phyloP scores from a whole-genome alignment of 805 yeast genomes.

The Metschnikowia baotianmanensis region DNA sequence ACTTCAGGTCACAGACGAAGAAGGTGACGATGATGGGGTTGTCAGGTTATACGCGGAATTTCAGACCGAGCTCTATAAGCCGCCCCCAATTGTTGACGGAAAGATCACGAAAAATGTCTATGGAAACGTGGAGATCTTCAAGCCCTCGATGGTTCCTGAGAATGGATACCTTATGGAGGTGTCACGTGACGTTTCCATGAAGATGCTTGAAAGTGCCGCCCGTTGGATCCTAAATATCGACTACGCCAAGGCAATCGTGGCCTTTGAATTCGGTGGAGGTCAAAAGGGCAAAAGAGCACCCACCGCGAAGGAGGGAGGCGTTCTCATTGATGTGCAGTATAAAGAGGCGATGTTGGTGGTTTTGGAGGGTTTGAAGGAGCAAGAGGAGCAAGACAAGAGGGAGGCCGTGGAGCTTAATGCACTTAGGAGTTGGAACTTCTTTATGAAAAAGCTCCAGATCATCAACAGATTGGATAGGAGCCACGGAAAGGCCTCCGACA shows the following conservation, averaged over 20 bases:
- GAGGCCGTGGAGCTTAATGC: conserved; percentile 48
- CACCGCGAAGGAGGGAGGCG: conserved; percentile 69
- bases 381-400: conserved; percentile 46
- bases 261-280: conserved; percentile 63
- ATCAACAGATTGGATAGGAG: conserved; percentile 42
- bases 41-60: conserved; percentile 67
- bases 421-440: conserved; percentile 51
- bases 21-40: conserved; percentile 50
- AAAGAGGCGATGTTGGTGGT: conserved; percentile 58
- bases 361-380: conserved; percentile 46
- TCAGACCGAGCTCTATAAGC: conserved; percentile 70
- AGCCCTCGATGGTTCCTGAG: conserved; percentile 75
- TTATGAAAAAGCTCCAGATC: conserved; percentile 50
- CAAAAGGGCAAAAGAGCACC: conserved; percentile 38
- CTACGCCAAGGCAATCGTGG: conserved; percentile 83
- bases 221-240: conserved; percentile 59
- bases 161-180: conserved; percentile 61
- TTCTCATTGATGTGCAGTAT: conserved; percentile 64
- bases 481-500: conserved; percentile 43
- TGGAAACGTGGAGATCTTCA: conserved; percentile 82
- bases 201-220: conserved; percentile 68
- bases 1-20: conserved; percentile 33
- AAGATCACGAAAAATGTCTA: conserved; percentile 69
- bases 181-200: conserved; percentile 30
- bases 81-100: conserved; percentile 68